phyloP scores from a whole-genome alignment of 2,329 filamentous ascomycete species.

The Fusarium graminum region DNA sequence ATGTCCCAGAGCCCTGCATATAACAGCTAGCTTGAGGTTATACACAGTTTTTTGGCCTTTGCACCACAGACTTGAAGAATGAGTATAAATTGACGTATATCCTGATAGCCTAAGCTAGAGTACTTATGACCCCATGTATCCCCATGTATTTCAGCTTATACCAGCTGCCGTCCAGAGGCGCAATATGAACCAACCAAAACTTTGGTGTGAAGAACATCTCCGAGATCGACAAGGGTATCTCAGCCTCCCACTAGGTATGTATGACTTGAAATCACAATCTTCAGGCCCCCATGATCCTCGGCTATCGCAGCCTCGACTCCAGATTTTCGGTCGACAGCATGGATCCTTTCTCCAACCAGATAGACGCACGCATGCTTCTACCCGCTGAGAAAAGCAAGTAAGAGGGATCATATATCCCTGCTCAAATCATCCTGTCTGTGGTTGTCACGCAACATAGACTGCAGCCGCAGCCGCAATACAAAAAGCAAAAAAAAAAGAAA shows the following conservation, averaged over 20 bases:
- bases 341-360: slow-evolving; percentile 27
- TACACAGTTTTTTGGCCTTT: background rate
- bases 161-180: slow-evolving; percentile 15
- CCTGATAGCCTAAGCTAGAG: background rate
- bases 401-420: slow-evolving; percentile 6
- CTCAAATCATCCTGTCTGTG: slow-evolving; percentile 29
- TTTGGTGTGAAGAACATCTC: slow-evolving; percentile 46
- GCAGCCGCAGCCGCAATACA: slow-evolving; percentile 33
- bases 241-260: slow-evolving; percentile 28
- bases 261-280: slow-evolving; percentile 14
- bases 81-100: background rate
- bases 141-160: slow-evolving; percentile 5
- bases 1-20: too few species aligned
- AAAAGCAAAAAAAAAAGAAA: too few species aligned
- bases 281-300: slow-evolving; percentile 33
- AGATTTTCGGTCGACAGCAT: slow-evolving; percentile 34
- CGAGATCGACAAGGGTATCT: slow-evolving; percentile 44
- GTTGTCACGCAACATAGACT: slow-evolving; percentile 37
- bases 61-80: slow-evolving; percentile 11
- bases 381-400: slow-evolving; percentile 27
- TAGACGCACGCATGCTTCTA: slow-evolving; percentile 25
- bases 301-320: slow-evolving; percentile 44
- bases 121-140: background rate
- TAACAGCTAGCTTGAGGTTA: background rate
- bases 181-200: slow-evolving; percentile 37